phyloP scores from a whole-genome alignment of 2,329 filamentous ascomycete genomes.

The Zymoseptoria pseudotritici region DNA sequence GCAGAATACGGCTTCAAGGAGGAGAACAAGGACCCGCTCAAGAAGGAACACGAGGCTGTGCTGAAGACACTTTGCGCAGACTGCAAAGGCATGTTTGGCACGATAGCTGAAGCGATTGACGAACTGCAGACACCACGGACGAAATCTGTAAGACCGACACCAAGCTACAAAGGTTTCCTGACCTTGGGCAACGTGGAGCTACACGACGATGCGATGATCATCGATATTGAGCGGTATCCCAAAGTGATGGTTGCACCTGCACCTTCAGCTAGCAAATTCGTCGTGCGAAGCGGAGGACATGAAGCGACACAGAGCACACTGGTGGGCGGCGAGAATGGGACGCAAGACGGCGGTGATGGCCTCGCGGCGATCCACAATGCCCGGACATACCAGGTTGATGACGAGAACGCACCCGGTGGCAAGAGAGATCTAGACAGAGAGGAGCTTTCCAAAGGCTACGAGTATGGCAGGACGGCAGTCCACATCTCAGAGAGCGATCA shows the following conservation, averaged over 20 bases:
- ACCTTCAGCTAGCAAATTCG: slow-evolving; percentile 70
- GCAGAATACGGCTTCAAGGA: slow-evolving; percentile 84
- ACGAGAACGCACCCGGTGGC: slow-evolving; percentile 65
- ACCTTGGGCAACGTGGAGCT: slow-evolving; percentile 70
- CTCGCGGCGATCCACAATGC: slow-evolving; percentile 67
- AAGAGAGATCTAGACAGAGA: slow-evolving; percentile 77
- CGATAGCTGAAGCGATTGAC: slow-evolving; percentile 74
- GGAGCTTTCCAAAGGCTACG: slow-evolving; percentile 83
- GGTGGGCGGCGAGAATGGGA: slow-evolving; percentile 24
- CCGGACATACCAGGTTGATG: slow-evolving; percentile 74
- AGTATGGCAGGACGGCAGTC: slow-evolving; percentile 87
- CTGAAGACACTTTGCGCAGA: slow-evolving; percentile 59
- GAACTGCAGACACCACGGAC: slow-evolving; percentile 70
- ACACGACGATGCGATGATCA: slow-evolving; percentile 67
- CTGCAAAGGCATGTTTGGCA: slow-evolving; percentile 71
- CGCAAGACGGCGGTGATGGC: slow-evolving; percentile 32
- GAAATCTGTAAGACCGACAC: slow-evolving; percentile 68
- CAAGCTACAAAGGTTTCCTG: slow-evolving; percentile 70
- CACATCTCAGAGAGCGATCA: slow-evolving; percentile 79
- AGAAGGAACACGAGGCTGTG: slow-evolving; percentile 66
- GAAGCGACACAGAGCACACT: slow-evolving; percentile 50
- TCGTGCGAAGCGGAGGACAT: slow-evolving; percentile 43
- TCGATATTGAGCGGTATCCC: slow-evolving; percentile 86
- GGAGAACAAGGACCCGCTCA: slow-evolving; percentile 67
- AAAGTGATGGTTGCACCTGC: slow-evolving; percentile 71